These are phyloP conservation scores for Streptanthus diversifolius DNA, from an alignment of 345 rosid genomes.

Conservation along the genomic window DNA sequence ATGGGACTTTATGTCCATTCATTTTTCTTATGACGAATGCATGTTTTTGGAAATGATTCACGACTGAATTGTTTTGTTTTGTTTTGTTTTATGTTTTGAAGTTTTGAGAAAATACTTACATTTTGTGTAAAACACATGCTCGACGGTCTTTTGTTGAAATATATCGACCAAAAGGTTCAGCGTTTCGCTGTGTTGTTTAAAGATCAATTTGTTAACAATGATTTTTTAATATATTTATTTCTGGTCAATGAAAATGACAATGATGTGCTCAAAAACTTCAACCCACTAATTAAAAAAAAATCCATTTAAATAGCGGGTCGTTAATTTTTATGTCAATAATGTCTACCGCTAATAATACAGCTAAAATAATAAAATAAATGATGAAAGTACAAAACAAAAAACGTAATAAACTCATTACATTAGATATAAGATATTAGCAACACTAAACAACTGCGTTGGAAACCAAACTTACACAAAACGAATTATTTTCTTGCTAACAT, in stretches of 20 bases:
- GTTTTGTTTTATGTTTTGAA: neutral
- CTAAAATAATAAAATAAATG: neutral
- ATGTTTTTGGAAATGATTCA: neutral
- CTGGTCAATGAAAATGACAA: conserved; percentile 28
- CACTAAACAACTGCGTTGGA: conserved; percentile 8
- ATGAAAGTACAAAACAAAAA: conserved; percentile 7
- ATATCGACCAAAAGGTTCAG: neutral
- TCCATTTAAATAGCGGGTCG: neutral
- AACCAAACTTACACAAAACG: conserved; percentile 20
- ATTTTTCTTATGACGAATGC: neutral
- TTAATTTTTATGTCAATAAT: conserved; percentile 10
- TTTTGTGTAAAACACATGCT: neutral
- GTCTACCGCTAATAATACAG: neutral
- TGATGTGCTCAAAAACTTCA: neutral
- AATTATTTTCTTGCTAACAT: neutral
- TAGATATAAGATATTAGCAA: conserved; percentile 6
- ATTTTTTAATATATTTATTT: neutral
- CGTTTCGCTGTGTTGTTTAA: neutral
- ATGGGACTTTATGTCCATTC: conserved; percentile 3
- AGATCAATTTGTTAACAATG: neutral
- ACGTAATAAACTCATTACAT: neutral
- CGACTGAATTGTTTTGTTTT: neutral
- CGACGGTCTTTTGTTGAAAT: neutral
- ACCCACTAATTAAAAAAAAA: neutral
- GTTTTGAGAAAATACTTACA: neutral